Base-by-base conservation (phyloP, 176 grass and related monocot genomes). In the Musa beccarii region DNA sequence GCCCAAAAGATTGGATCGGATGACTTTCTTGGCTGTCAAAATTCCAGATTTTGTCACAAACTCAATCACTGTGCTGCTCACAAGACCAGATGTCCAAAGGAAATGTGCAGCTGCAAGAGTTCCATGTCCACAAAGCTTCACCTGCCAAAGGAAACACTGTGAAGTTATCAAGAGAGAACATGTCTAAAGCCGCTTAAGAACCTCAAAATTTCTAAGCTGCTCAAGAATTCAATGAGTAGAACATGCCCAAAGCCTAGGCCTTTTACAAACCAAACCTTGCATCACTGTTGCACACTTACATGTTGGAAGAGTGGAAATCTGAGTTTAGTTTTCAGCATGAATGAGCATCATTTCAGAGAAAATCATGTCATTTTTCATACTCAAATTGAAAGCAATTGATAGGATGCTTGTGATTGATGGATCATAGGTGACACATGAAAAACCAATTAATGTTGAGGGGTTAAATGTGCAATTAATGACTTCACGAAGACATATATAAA, bases 71-170 rank as follows among this genome's bases (percentile, higher is more conserved):
- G 63, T 51, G 70, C 68, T 51, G 61, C 86, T 66, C 16, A 79
- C 64, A 2, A 89, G 76, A 20, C 78, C 70, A 52, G 76, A 72
- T 0, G 79, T 79, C 65, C 88, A 79, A 68, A 96, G 86, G 75
- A 86, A 91, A 75, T 91, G 86, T 0, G 92, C 79, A 13, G 88
- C 80, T 19, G 92, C 92, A 76, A 96, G 63, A 71, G 92, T 96
- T 49, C 57, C 92, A 72, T 91, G 87, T 11, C 87, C 87, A 63
- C 87, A 84, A 59, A 89, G 74, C 52, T 80, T 20, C 26, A 89
- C 62, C 87, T 86, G 75, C 54, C 66, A 68, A 65, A 28, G 19
- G n/a, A 49, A 52, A 11, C 3, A 22, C 52, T 23, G 14, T 14
- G n/a, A 81, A 54, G 13, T 16, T 7, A 68, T 13, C 24, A 68